Conservation (phyloP, 2,329 filamentous ascomycete genomes). For the Pyricularia sp. region DNA sequence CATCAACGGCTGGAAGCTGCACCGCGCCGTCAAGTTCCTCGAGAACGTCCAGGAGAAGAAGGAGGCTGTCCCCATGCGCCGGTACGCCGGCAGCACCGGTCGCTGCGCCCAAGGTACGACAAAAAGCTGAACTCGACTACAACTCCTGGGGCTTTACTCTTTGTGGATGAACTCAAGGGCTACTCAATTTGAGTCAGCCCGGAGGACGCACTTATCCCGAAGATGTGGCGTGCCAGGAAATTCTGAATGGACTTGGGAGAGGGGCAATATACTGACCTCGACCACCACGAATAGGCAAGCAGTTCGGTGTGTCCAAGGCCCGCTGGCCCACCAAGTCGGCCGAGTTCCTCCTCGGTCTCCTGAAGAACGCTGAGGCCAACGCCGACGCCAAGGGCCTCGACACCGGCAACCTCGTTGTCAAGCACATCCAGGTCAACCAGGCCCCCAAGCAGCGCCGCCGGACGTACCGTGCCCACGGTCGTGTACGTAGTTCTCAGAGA, state of each 20-base stretch:
- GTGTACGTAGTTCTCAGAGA: conserved; percentile 58
- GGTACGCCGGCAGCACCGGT: conserved; percentile 93
- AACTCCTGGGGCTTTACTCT: not conserved
- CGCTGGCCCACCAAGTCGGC: conserved; percentile 99
- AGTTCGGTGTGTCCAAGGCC: conserved; percentile 95
- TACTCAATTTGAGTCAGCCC: not conserved
- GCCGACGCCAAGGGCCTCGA: conserved; percentile 96
- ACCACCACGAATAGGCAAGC: conserved; percentile 63
- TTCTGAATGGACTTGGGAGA: not conserved
- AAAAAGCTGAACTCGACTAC: conserved; percentile 16
- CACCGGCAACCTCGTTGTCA: conserved; percentile 94
- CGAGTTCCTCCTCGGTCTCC: conserved; percentile 92
- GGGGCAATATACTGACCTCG: conserved; percentile 11
- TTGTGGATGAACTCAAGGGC: not conserved
- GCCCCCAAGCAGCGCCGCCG: conserved; percentile 98
- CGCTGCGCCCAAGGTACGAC: conserved; percentile 95
- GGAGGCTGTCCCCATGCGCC: conserved; percentile 96
- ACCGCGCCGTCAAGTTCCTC: conserved; percentile 91
- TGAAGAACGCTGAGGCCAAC: conserved; percentile 96
- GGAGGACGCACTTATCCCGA: not conserved
- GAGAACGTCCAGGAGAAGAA: conserved; percentile 96
- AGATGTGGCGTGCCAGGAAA: conserved; percentile 3
- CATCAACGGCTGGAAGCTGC: conserved; percentile 98
- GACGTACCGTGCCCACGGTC: conserved; percentile 99
- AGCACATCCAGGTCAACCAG: conserved; percentile 99